phyloP scores from a whole-genome alignment of 2,329 filamentous ascomycete species.

The Dactylellina parvicollis region DNA sequence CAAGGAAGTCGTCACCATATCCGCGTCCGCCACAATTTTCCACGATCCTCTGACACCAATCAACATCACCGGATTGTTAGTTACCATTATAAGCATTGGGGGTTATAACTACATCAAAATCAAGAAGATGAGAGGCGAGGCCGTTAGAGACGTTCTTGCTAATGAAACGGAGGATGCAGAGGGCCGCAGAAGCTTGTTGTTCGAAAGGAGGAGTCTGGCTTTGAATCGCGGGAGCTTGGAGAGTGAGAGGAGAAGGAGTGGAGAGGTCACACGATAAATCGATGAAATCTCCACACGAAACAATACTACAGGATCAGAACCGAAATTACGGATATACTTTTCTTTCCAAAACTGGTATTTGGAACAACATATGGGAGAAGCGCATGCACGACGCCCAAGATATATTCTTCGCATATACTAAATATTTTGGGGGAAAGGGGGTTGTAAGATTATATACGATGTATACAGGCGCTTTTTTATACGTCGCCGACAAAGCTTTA shows the following conservation, averaged over 20 bases:
- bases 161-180: slow-evolving; percentile 44
- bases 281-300: background rate
- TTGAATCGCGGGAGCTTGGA: slow-evolving; percentile 39
- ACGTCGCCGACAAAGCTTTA: background rate
- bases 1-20: slow-evolving; percentile 97
- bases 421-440: background rate
- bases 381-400: background rate
- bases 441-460: slow-evolving; percentile 4
- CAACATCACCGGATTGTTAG: slow-evolving; percentile 85
- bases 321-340: background rate
- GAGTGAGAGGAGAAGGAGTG: slow-evolving; percentile 14
- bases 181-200: slow-evolving; percentile 38
- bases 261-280: slow-evolving; percentile 9
- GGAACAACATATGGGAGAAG: background rate
- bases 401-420: background rate
- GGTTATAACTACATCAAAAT: slow-evolving; percentile 97
- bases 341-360: background rate
- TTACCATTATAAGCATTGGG: slow-evolving; percentile 86
- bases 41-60: slow-evolving; percentile 85
- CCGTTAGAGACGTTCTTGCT: slow-evolving; percentile 62
- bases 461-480: background rate
- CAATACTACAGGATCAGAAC: background rate
- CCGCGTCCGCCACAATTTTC: slow-evolving; percentile 85
- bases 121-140: slow-evolving; percentile 83
- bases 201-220: slow-evolving; percentile 39